phyloP scores from a whole-genome alignment of 2,329 filamentous ascomycete genomes.

The Talaromyces sp. region DNA sequence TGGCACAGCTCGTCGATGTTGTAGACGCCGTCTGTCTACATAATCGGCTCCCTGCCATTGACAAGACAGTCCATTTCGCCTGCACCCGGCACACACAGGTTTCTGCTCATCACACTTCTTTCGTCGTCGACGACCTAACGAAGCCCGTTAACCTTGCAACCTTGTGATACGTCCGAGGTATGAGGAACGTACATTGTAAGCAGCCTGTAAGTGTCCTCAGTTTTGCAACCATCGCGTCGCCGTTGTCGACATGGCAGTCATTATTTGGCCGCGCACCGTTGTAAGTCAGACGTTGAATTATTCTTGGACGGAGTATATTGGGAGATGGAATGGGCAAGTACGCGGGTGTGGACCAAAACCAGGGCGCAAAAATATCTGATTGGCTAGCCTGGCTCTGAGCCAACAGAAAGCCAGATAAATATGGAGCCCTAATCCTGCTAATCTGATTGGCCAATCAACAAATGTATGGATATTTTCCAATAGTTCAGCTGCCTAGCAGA shows the following conservation, averaged over 20 bases:
- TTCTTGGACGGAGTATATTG: background rate
- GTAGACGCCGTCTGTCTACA: conserved; percentile 13
- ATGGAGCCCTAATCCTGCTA: background rate
- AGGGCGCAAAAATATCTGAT: conserved; percentile 15
- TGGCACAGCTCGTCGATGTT: background rate
- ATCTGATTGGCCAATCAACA: background rate
- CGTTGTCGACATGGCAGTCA: background rate
- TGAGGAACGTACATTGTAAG: conserved; percentile 6
- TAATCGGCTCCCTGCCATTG: conserved; percentile 11
- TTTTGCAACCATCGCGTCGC: conserved; percentile 13
- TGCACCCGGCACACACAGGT: conserved; percentile 4
- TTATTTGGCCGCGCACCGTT: background rate
- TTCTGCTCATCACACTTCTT: conserved; percentile 19
- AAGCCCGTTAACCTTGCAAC: background rate
- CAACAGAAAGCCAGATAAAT: background rate
- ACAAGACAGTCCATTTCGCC: conserved; percentile 8
- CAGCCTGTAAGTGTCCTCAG: conserved; percentile 17
- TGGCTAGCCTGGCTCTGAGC: background rate
- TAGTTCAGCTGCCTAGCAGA: background rate
- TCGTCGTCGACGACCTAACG: conserved; percentile 13
- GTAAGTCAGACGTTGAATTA: background rate
- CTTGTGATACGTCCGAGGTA: background rate
- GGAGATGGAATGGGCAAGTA: background rate
- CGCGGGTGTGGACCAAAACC: background rate
- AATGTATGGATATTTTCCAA: background rate